A percentile compares a stretch with the other conserved stretches of the same genome.
phyloP scores from a whole-genome alignment of 805 yeast species.

The Yamadazyma laniorum region DNA sequence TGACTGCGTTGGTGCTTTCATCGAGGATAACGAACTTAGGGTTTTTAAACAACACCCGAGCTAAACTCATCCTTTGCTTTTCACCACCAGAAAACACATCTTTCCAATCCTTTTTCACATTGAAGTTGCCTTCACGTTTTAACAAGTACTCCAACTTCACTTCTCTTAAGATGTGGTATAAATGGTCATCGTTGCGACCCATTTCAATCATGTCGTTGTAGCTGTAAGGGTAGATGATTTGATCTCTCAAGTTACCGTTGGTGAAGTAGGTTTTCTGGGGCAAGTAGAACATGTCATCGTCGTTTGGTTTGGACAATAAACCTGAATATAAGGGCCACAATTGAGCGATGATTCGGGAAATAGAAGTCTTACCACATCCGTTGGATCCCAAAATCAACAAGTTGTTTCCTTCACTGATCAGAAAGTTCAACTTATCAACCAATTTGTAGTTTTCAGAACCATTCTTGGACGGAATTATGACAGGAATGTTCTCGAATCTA shows the following conservation, averaged over 20 bases:
- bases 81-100: constrained; percentile 97
- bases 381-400: constrained; percentile 81
- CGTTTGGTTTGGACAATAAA: constrained; percentile 71
- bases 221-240: constrained; percentile 81
- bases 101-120: constrained; percentile 71
- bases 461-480: constrained; percentile 67
- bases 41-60: constrained; percentile 74
- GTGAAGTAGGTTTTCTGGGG: constrained; percentile 87
- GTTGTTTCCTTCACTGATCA: constrained; percentile 58
- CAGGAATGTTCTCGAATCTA: constrained; percentile 77
- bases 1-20: constrained; percentile 92
- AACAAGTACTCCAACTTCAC: constrained; percentile 81
- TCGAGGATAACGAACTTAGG: constrained; percentile 84
- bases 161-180: constrained; percentile 64
- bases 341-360: constrained; percentile 79
- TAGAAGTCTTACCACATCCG: constrained; percentile 87
- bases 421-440: constrained; percentile 58
- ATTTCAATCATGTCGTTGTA: constrained; percentile 71
- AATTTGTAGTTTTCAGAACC: constrained; percentile 64
- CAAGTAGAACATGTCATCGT: constrained; percentile 67
- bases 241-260: constrained; percentile 84
- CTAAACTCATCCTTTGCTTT: constrained; percentile 85
- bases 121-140: constrained; percentile 59
- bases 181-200: constrained; percentile 68
- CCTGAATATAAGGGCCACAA: constrained; percentile 91